Evolutionary conservation across 441 rosid genomes (phyloP), one percentile per base, ranked within the genome.

Genomic region (Pelargonium australe): DNA sequence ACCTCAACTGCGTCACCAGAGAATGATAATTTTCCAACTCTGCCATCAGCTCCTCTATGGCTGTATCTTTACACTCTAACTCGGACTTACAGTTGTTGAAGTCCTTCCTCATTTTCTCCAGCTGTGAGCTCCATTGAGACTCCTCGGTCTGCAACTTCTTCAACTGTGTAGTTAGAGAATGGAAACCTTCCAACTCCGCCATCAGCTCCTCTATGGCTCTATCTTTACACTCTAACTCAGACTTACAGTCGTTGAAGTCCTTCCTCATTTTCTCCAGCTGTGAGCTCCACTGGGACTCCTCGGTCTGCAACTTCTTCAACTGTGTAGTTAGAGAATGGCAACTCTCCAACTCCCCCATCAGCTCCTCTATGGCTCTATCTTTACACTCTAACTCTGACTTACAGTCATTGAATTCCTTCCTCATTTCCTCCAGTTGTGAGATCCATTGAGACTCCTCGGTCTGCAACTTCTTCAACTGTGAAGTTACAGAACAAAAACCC

Each of bases 401-500:
- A 65, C 70, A 82, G 68, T 55, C 73, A 63, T 81, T 67, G 37
- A 87, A 70, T 72, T 86, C 91, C 68, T 41, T 61, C 37, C 67
- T 77, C 83, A 90, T 65, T 70, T 89, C 84, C 68, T 79, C 80
- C 76, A 78, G 61, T 40, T 71, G 84, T 75, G 75, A 81, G 69
- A 78, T 80, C 97, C 95, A 95, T 77, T 84, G 90, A 41, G 80
- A 85, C 83, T 92, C 96, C 86, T 85, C 87, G 58, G 86, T 85
- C 62, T 57, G 62, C 25, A 57, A 16, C 62, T 57, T 57, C 8
- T 75, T 86, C 89, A 85, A 74, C 72, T 84, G 85, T 78, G 75
- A 71, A 63, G 83, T 71, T 47, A 74, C 80, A 61, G 83, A 80
- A 43, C 80, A 75, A 69, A 72, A 83, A 68, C 66, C 72, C 73